Base-by-base conservation (phyloP, 495 filamentous ascomycete species). In the Lindgomyces ingoldianus region DNA sequence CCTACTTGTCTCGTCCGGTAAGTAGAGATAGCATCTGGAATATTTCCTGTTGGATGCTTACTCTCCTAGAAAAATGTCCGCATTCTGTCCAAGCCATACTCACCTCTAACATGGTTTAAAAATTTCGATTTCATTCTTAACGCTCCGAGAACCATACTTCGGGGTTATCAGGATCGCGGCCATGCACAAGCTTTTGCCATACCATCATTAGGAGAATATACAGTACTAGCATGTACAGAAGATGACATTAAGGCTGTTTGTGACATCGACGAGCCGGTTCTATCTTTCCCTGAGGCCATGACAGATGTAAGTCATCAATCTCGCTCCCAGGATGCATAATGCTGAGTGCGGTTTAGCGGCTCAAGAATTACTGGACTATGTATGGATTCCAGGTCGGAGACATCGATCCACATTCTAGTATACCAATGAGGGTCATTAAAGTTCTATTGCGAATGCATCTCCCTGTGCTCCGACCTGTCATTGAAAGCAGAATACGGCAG, bases 331-430 rank as follows among this genome's bases (percentile, higher is more conserved):
- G 18, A n/a, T n/a, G n/a, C n/a, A 10, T 51, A 22, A 60, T 60
- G 24, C 26, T 19, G 29, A 12, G 24, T 39, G 33, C 33, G 33
- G 14, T 14, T 39, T 39, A 60, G 57, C 11, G 57, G 16, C 44
- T 60, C 8, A 4, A 50, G 24, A 44, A 60, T 51, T 12, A 60
- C 2, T 39, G 51, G n/a, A 60, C 57, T 33, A 60, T 60, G 46
- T 60, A n/a, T 19, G 46, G 46, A 18, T 60, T 60, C 27, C 2
- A 60, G 30, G 25, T 51, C 57, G 25, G 39, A 19, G 57, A 51
- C 22, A 19, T 42, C 16, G 57, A 60, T 60, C 57, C 57, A 3
- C 44, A 60, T 26, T n/a, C 50, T 26, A 41, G 14, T 27, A 22
- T 60, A 18, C 44, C 57, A 14, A 24, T 2, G 3, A 44, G 57